Base-by-base conservation (phyloP, 1,284 basidiomycete species). In the Volvariella surrecta region DNA sequence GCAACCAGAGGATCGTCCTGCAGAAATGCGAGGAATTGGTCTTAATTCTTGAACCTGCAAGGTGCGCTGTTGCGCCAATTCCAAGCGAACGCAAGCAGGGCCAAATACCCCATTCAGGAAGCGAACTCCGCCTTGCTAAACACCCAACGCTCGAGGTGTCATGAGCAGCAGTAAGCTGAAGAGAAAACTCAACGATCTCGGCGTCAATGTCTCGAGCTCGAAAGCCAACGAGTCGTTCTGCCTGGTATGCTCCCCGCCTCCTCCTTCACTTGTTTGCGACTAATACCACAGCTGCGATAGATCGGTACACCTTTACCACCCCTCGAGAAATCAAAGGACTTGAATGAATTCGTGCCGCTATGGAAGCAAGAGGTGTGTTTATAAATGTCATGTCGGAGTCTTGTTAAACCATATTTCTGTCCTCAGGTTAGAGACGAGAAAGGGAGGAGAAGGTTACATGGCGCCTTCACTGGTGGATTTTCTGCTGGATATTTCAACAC, bases 391-490 rank as follows among this genome's bases (percentile, higher is more conserved):
- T 16, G 17, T 8, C 22, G 7, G 8, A 35, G 18, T 39, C 51
- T 35, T 35, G 8, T 15, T 35, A 35, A 35, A 6, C 6, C 6
- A 11, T 11, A 6, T 28, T 13, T 28, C 30, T 24, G 21, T 32
- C 15, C 22, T 7, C 54, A 92, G 84, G 92, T 93, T 1, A 74
- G 85, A 50, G 95, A 99, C 68, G 95, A 97, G 63, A 83, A 97
- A 60, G 96, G 96, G 4, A 72, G 95, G 40, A 69, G 91, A 50
- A 71, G 95, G 44, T 72, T 99, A 35, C 95, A 99, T 59, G 95
- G 96, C 11, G 96, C 95, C 2, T 99, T 99, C 66, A 98, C 94
- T 0, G 96, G 95, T 20, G 96, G 95, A 6, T 99, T 91, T 71
- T 93, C 89, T 31, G 96, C 95, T 8, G 95, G 95, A 0, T 98